Evolutionary conservation across 345 rosid species (phyloP).

Genomic region (Raphanus sativus): DNA sequence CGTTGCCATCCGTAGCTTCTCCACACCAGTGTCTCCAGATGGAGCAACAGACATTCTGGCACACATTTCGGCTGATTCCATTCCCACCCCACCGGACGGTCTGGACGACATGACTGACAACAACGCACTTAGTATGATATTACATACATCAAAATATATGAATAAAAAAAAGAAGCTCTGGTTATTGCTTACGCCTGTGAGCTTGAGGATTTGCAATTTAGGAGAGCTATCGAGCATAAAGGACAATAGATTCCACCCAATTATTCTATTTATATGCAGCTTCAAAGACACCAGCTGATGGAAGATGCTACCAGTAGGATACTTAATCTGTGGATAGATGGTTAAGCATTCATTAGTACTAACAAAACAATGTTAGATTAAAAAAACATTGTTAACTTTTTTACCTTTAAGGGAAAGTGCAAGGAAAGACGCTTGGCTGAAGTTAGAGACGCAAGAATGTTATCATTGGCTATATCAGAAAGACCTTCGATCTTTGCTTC

Average conservation of each 20-base stretch:
- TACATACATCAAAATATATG: neutral
- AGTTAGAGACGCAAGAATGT: neutral
- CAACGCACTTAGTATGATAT: neutral
- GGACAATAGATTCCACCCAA: neutral
- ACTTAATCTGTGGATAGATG: neutral
- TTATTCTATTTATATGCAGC: neutral
- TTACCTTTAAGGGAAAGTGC: too few species aligned
- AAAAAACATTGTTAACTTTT: neutral
- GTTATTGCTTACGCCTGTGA: neutral
- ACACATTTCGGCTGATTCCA: constrained; percentile 1
- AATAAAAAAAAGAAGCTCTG: neutral
- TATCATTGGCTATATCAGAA: neutral
- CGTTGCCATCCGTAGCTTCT: neutral
- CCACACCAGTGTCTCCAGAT: constrained; percentile 13
- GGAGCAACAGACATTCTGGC: constrained; percentile 10
- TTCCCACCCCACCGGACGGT: neutral
- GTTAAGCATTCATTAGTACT: neutral
- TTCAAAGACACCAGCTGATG: neutral
- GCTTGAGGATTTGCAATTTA: neutral
- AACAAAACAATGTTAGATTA: neutral
- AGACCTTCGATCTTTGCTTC: neutral
- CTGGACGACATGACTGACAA: neutral
- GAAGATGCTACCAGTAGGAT: neutral
- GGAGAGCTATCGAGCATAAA: neutral
- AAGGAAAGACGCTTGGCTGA: neutral